These are phyloP conservation scores for Lactifluus volemus DNA, from an alignment of 768 basidiomycete species.

Conservation along the genomic window DNA sequence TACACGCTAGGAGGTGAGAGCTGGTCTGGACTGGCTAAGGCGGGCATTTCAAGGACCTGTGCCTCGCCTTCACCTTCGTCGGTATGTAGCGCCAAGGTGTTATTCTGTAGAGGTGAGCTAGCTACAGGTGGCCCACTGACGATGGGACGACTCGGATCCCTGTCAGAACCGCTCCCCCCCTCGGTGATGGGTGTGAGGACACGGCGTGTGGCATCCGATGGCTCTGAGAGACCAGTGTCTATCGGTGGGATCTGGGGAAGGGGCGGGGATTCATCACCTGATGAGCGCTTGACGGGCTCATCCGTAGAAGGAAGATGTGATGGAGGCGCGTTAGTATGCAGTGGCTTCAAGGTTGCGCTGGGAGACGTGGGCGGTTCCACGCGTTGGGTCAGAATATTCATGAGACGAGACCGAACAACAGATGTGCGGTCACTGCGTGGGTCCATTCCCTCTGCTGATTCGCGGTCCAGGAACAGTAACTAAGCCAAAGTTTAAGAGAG, in stretches of 20 bases:
- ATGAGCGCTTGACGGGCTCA: neutral
- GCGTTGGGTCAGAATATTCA: constrained; percentile 52
- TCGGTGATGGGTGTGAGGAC: constrained; percentile 55
- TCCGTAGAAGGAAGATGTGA: constrained; percentile 7
- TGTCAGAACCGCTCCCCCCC: constrained; percentile 25
- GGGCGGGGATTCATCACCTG: constrained; percentile 2
- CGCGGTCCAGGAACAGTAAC: constrained; percentile 84
- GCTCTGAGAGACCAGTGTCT: constrained; percentile 32
- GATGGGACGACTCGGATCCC: neutral
- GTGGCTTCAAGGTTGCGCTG: neutral
- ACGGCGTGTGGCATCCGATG: constrained; percentile 1
- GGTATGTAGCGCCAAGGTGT: neutral
- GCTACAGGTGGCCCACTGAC: neutral
- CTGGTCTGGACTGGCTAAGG: neutral
- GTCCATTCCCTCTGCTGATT: constrained; percentile 69
- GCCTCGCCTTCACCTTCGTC: neutral
- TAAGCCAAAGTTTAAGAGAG: constrained; percentile 24
- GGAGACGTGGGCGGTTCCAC: constrained; percentile 38
- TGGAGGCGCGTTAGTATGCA: neutral
- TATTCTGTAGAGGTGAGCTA: neutral
- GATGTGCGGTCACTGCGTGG: constrained; percentile 74
- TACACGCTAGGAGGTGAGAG: constrained; percentile 2
- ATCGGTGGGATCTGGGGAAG: constrained; percentile 53
- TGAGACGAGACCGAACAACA: constrained; percentile 50
- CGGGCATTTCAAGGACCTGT: neutral